These are phyloP conservation scores for Perkinsus olseni DNA, from an alignment of 169 alveolate species.

Conservation along the genomic window DNA sequence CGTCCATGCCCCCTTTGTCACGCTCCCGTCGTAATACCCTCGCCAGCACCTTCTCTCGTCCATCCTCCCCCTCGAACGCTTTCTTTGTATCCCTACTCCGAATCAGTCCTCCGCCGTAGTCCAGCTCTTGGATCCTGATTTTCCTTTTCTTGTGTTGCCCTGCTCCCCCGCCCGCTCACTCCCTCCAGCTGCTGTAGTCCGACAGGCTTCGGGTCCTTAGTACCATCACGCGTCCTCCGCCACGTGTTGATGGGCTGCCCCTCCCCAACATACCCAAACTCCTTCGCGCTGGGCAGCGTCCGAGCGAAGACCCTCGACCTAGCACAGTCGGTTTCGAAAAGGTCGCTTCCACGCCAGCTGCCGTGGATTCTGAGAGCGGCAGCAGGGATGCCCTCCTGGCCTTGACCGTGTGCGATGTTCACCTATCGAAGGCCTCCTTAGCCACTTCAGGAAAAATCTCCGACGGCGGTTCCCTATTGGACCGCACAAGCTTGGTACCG, in stretches of 20 bases:
- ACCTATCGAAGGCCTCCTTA: neutral
- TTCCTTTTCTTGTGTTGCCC: neutral
- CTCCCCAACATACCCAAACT: neutral
- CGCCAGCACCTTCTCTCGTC: neutral
- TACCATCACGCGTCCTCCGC: neutral
- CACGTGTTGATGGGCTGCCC: neutral
- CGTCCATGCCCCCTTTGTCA: neutral
- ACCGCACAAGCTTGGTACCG: neutral
- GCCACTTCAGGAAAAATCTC: neutral
- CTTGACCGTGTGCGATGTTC: neutral
- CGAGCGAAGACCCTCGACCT: neutral
- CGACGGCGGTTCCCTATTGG: neutral
- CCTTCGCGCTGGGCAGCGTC: neutral
- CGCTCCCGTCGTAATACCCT: neutral
- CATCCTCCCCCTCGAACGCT: neutral
- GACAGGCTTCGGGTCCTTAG: neutral
- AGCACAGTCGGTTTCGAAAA: neutral
- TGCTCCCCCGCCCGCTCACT: too few species aligned
- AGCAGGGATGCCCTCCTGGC: too few species aligned
- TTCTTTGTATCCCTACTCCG: neutral
- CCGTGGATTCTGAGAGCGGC: neutral
- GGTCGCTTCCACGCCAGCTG: neutral
- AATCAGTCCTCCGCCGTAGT: neutral
- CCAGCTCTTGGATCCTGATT: neutral
- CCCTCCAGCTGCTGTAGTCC: neutral